These are phyloP conservation scores for Ilyonectria destructans DNA, from an alignment of 2,329 filamentous ascomycete genomes.

Conservation along the genomic window DNA sequence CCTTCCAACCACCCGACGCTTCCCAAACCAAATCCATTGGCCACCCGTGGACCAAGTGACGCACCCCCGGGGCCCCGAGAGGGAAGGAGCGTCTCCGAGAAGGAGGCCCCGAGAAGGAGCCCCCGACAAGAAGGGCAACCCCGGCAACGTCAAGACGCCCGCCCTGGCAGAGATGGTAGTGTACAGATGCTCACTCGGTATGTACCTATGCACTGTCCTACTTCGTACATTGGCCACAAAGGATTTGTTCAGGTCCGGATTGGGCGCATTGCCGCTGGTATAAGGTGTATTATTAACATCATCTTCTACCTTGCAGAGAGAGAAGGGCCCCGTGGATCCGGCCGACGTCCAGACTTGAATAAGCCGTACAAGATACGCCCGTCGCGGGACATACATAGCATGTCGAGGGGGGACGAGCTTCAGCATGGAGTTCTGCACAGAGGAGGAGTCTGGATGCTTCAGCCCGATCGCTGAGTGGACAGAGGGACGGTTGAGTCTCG, in stretches of 20 bases:
- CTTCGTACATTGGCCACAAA: background rate
- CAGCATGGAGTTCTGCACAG: slow-evolving; percentile 5
- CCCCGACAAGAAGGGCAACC: slow-evolving; percentile 21
- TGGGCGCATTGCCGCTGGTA: slow-evolving; percentile 2
- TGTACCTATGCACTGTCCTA: background rate
- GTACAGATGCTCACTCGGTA: background rate
- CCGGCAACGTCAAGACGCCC: slow-evolving; percentile 16
- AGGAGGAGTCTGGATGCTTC: slow-evolving; percentile 20
- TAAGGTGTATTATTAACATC: slow-evolving; percentile 12
- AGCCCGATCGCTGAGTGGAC: slow-evolving; percentile 21
- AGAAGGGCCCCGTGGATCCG: slow-evolving; percentile 22
- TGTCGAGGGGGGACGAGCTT: slow-evolving; percentile 15
- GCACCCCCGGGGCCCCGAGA: slow-evolving; percentile 23
- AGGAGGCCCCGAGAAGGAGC: slow-evolving; percentile 26
- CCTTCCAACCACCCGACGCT: slow-evolving; percentile 27
- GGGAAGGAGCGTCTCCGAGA: slow-evolving; percentile 28
- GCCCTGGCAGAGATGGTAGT: slow-evolving; percentile 3
- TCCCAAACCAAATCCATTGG: slow-evolving; percentile 20
- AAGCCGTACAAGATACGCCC: slow-evolving; percentile 21
- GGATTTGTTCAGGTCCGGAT: background rate
- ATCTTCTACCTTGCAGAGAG: slow-evolving; percentile 3
- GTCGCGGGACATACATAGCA: slow-evolving; percentile 8
- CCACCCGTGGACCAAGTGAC: slow-evolving; percentile 24
- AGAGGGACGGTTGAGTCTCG: slow-evolving; percentile 16
- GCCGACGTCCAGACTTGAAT: slow-evolving; percentile 19